Conservation (phyloP, 305 asterid genomes). For the Ruellia speciosa region DNA sequence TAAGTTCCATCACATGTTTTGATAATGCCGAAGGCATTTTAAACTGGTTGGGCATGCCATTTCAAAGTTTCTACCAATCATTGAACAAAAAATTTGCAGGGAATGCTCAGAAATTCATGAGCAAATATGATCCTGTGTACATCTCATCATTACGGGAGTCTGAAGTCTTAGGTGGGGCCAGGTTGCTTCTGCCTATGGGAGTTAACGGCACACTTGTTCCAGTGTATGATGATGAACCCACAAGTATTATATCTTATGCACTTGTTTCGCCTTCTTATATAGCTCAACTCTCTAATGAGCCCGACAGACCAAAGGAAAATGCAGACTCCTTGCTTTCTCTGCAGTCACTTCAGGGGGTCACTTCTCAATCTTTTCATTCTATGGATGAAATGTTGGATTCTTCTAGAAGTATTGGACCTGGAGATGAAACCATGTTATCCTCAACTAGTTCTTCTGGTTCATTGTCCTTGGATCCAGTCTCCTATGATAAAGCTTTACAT, state of each 20-base stretch:
- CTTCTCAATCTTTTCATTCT: constrained; percentile 44
- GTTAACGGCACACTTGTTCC: constrained; percentile 66
- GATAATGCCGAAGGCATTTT: constrained; percentile 46
- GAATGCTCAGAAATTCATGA: constrained; percentile 44
- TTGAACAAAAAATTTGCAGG: constrained; percentile 52
- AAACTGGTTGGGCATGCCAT: constrained; percentile 73
- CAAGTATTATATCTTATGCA: constrained; percentile 76
- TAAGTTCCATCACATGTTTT: constrained; percentile 37
- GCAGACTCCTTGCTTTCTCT: constrained; percentile 31
- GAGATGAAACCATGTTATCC: constrained; percentile 55
- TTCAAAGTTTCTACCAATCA: constrained; percentile 56
- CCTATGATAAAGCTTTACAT: constrained; percentile 51
- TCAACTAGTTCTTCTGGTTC: constrained; percentile 46
- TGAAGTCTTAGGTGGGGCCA: constrained; percentile 61
- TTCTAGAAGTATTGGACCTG: constrained; percentile 47
- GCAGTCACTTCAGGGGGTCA: constrained; percentile 42
- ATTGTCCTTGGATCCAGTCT: constrained; percentile 47
- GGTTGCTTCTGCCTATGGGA: constrained; percentile 65
- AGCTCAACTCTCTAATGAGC: constrained; percentile 50
- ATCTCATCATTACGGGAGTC: constrained; percentile 63
- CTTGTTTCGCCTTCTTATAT: constrained; percentile 57
- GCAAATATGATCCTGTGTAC: constrained; percentile 59
- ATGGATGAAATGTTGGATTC: constrained; percentile 62
- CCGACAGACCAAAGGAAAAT: constrained; percentile 44
- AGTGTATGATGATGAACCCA: constrained; percentile 90